Evolutionary conservation across 306 rosid genomes (phyloP).

Genomic region (Begonia loranthoides): DNA sequence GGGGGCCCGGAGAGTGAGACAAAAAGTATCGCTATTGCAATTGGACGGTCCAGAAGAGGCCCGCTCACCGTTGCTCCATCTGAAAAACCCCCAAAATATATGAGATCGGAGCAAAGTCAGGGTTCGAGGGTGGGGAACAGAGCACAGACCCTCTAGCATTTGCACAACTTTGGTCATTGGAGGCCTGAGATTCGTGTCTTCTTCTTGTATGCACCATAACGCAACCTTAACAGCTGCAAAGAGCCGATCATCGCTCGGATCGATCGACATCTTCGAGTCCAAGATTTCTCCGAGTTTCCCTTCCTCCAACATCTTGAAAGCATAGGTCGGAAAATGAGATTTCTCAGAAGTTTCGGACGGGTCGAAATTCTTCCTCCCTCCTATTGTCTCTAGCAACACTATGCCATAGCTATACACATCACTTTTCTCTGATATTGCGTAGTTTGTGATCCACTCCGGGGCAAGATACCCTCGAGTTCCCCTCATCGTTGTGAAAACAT

Average conservation of each 20-base stretch:
- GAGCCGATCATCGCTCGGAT: constrained; percentile 31
- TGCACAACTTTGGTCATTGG: constrained; percentile 80
- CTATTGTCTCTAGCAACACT: constrained; percentile 73
- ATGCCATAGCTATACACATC: constrained; percentile 89
- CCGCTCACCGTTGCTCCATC: constrained; percentile 40
- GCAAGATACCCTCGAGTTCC: constrained; percentile 91
- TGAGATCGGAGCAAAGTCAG: constrained; percentile 45
- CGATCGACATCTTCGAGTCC: constrained; percentile 25
- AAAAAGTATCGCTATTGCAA: constrained; percentile 47
- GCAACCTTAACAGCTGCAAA: constrained; percentile 52
- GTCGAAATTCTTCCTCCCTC: constrained; percentile 77
- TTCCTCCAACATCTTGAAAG: constrained; percentile 80
- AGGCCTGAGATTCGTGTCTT: constrained; percentile 66
- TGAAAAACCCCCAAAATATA: constrained; percentile 30
- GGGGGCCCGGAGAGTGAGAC: constrained; percentile 55
- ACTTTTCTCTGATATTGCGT: no score
- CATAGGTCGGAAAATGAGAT: constrained; percentile 66
- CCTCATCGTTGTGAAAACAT: constrained; percentile 76
- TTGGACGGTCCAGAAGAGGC: constrained; percentile 75
- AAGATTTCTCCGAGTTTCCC: constrained; percentile 44
- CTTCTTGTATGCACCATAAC: constrained; percentile 84
- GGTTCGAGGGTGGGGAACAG: constrained; percentile 44
- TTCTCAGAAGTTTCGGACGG: constrained; percentile 45
- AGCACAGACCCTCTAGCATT: constrained; percentile 71
- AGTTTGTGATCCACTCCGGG: constrained; percentile 93